Evolutionary conservation across 202 grass and related monocot genomes (phyloP), one percentile per base, ranked within the genome.

Genomic region (Dendrocalamus latiflorus): DNA sequence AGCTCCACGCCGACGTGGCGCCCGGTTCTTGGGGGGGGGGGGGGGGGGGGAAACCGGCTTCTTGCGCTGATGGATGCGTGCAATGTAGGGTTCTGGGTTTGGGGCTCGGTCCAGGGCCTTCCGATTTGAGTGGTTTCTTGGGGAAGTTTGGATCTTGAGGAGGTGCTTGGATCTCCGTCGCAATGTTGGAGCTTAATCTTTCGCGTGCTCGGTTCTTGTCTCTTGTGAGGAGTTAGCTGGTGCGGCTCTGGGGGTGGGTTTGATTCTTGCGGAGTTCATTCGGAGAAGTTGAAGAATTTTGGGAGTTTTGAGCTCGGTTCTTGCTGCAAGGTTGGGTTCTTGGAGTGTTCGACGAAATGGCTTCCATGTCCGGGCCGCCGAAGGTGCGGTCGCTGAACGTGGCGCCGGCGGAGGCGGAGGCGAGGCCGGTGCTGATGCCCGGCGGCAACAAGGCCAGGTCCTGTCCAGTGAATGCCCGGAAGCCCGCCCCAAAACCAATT

Each of bases 391-490:
- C 95, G 4, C 75, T 98, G 44, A 98, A 95, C 84, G 71, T 93
- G 62, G 75, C 86, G n/a, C 56, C 72, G 28, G 56, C 71, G n/a
- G 89, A 93, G 76, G 69, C 71, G 38, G 89, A 94, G 41, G 84
- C 86, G 15, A 86, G 95, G 78, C 92, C 85, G 9, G 95, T 98
- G 74, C 79, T 98, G 24, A 90, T 98, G 60, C 95, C 92, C 5
- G 95, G 87, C 2, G 95, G 95, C 64, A 98, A 98, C 80, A 94
- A 98, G 74, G 85, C 86, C 48, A 86, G 36, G 63, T 72, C 56
- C 9, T 74, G 42, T 8, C 78, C 88, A 0, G 72, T 69, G 37
- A 79, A 65, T 6, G 77, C 72, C 16, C 66, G 73, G 74, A 95
- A 98, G 69, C 91, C 87, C 6, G 78, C 83, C 2, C 68, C 69